phyloP scores from a whole-genome alignment of 2,329 filamentous ascomycete species.

The Colletotrichum abscissum region DNA sequence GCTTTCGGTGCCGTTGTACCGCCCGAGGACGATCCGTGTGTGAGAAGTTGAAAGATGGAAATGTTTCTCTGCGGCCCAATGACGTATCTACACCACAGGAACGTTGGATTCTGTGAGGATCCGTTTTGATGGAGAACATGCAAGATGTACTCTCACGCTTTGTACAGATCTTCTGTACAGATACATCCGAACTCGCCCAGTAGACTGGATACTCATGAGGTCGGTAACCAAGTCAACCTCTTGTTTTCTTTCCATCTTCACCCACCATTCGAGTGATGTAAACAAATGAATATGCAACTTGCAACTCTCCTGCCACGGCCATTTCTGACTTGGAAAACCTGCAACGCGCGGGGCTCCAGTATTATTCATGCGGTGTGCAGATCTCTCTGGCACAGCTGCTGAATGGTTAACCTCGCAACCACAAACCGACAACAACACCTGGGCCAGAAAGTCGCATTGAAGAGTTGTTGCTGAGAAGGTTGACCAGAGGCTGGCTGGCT shows the following conservation, averaged over 20 bases:
- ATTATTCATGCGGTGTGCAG: neutral
- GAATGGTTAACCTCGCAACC: neutral
- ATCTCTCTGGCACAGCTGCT: neutral
- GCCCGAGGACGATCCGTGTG: neutral
- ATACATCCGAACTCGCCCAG: neutral
- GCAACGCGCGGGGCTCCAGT: neutral
- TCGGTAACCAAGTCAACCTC: neutral
- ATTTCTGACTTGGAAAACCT: neutral
- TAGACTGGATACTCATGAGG: neutral
- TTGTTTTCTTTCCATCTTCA: neutral
- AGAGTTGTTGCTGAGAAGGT: neutral
- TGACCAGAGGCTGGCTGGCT: neutral
- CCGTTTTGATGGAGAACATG: neutral
- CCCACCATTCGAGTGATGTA: neutral
- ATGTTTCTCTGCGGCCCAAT: conserved; percentile 6
- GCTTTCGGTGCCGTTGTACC: neutral
- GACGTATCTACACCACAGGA: neutral
- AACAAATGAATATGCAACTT: neutral
- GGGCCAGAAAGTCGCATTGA: neutral
- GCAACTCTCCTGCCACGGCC: neutral
- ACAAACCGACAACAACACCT: neutral
- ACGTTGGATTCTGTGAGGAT: neutral
- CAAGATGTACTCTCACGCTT: neutral
- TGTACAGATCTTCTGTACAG: neutral
- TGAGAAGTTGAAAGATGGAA: neutral